Evolutionary conservation across 352 stramenopile species (phyloP), one percentile per base, ranked within the genome.

Genomic region (Phytophthora boehmeriae): DNA sequence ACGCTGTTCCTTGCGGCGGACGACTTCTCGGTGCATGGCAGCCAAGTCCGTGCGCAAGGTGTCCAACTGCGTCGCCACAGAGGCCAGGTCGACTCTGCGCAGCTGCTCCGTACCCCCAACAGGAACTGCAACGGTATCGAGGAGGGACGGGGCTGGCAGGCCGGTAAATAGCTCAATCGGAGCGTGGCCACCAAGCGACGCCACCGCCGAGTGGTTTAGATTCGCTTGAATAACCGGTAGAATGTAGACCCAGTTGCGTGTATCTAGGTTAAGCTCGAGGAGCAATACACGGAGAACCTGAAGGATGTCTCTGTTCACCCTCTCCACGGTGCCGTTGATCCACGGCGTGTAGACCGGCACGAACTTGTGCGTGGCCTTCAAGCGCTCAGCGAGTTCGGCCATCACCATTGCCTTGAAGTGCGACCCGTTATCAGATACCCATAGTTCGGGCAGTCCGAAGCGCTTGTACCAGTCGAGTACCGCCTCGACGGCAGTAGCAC

Each of bases 181-280:
- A 19, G 45, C 19, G 10, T 56, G 30, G 11, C 35, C 34, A 16
- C 13, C 54, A 6, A 71, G 47, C 8, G 38, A 63, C 10, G 20
- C 5, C 1, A 72, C 64, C 3, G 58, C 6, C 0, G 50, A 48
- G 14, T 63, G 58, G 17, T 68, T 72, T 9, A 68, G 35, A 14
- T 61, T 68, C 4, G 20, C 58, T 36, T 63, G 54, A 16, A 72
- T 27, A 19, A 62, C n/a, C n/a, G 50, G 63, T 2, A 71, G 22
- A 2, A 71, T 17, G 19, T 48, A 46, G 9, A 25, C 19, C 36
- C 54, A 53, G 11, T 49, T 36, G 3, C 34, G 36, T 6, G 46
- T 57, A 17, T 54, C 48, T 8, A 71, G 2, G 2, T 60, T 22
- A 6, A 44, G 22, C 17, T 72, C 57, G 27, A 72, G 44, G 0